Conservation (phyloP, 208 protist genomes). For the Jaenimonas drosophilae region DNA sequence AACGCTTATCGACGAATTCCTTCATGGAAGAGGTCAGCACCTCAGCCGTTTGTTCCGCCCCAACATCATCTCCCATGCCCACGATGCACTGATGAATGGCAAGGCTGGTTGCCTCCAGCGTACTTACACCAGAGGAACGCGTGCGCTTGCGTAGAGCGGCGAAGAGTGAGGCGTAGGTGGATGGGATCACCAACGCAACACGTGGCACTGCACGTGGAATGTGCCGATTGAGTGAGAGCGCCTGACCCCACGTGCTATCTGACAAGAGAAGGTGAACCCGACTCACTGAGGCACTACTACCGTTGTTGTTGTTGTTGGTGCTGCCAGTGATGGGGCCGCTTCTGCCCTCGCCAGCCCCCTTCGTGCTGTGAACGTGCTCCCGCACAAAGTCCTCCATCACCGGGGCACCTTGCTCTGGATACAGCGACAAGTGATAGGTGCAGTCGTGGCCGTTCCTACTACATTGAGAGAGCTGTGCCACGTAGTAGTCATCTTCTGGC, state of each 20-base stretch:
- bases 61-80: constrained; percentile 14
- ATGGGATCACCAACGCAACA: constrained; percentile 34
- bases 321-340: not conserved
- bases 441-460: not conserved
- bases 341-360: not conserved
- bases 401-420: constrained; percentile 22
- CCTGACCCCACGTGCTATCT: constrained; percentile 80
- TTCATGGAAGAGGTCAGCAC: constrained; percentile 53
- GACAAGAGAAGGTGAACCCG: constrained; percentile 54
- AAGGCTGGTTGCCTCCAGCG: constrained; percentile 73
- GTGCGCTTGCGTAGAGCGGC: constrained; percentile 58
- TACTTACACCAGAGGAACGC: constrained; percentile 57
- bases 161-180: constrained; percentile 55
- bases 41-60: not conserved
- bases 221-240: constrained; percentile 60
- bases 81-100: constrained; percentile 54
- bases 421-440: constrained; percentile 24
- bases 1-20: constrained; percentile 61
- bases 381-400: constrained; percentile 15
- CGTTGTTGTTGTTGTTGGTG: not conserved
- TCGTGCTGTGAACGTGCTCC: not conserved
- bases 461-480: constrained; percentile 10
- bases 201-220: constrained; percentile 43
- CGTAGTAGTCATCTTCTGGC: constrained; percentile 37
- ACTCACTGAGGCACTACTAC: not conserved